A percentile compares a stretch with the other conserved stretches of the same genome.
Conservation (phyloP, 1,284 basidiomycete genomes). For the Cutaneotrichosporon sp. region DNA sequence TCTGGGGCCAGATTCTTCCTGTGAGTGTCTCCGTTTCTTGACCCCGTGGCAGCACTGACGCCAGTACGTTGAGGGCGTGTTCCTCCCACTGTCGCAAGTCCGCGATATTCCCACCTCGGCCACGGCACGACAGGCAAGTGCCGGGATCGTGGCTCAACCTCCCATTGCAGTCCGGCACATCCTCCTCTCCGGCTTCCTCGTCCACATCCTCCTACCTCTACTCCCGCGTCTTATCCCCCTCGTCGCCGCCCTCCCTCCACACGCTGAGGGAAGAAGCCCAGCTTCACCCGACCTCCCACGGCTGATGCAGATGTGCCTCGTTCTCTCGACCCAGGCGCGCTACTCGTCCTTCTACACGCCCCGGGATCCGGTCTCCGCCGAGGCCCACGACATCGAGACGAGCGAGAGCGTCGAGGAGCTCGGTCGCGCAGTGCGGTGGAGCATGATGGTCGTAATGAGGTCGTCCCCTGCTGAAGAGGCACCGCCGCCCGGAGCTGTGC, state of each 20-base stretch:
- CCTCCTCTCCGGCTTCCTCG: conserved; percentile 45
- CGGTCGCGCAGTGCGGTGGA: conserved; percentile 34
- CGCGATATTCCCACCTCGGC: conserved; percentile 28
- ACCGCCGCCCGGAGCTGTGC: neutral
- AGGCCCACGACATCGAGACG: conserved; percentile 32
- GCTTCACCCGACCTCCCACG: conserved; percentile 30
- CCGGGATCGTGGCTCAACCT: conserved; percentile 12
- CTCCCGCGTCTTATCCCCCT: conserved; percentile 38
- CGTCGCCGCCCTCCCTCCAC: conserved; percentile 16
- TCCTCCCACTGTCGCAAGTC: conserved; percentile 49
- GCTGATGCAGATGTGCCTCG: conserved; percentile 46
- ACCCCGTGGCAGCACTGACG: neutral
- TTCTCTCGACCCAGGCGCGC: conserved; percentile 46
- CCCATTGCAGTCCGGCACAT: conserved; percentile 44
- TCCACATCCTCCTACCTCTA: conserved; percentile 47
- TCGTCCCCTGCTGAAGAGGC: neutral
- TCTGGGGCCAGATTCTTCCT: conserved; percentile 87
- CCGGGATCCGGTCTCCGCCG: conserved; percentile 11
- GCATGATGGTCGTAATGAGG: conserved; percentile 13
- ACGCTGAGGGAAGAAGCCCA: neutral
- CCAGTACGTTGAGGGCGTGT: conserved; percentile 51
- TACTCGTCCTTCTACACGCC: conserved; percentile 39
- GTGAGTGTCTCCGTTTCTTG: conserved; percentile 26
- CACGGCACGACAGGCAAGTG: conserved; percentile 1
- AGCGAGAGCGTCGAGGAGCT: conserved; percentile 35